A percentile compares a stretch with the other conserved stretches of the same genome.
Evolutionary conservation across 352 stramenopile genomes (phyloP).

Genomic region (Phytophthora boehmeriae): DNA sequence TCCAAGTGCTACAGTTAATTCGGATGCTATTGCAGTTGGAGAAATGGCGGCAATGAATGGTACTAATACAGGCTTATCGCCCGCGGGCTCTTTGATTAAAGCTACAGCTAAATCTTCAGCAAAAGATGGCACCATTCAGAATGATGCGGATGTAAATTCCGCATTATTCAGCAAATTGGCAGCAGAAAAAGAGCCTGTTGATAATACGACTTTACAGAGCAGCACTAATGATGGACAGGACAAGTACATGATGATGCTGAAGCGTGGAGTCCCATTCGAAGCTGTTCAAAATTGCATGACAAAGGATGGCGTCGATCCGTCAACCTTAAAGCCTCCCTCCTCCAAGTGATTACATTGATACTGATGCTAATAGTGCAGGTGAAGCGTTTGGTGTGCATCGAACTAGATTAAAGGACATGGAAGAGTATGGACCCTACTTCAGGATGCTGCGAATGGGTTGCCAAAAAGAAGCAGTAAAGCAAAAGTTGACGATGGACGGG

Average conservation of each 20-base stretch:
- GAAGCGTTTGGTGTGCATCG: conserved; percentile 2
- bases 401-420: conserved; percentile 60
- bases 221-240: conserved; percentile 14
- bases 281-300: conserved; percentile 78
- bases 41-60: background rate
- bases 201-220: background rate
- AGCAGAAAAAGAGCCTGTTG: conserved; percentile 11
- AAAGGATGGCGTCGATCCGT: conserved; percentile 63
- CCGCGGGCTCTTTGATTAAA: background rate
- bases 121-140: conserved; percentile 1
- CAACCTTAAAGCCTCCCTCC: conserved; percentile 30
- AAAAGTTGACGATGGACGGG: conserved; percentile 93
- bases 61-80: background rate
- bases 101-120: no score
- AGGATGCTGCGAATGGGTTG: conserved; percentile 94
- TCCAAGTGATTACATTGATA: conserved; percentile 5
- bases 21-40: conserved; percentile 14
- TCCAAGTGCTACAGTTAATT: conserved; percentile 39
- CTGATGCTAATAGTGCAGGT: background rate
- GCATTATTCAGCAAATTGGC: conserved; percentile 24
- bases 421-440: conserved; percentile 90
- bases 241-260: conserved; percentile 74
- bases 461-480: conserved; percentile 86
- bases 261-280: conserved; percentile 71
- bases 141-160: conserved; percentile 21